Conservation (phyloP, 768 basidiomycete genomes). For the Zangia roseola region DNA sequence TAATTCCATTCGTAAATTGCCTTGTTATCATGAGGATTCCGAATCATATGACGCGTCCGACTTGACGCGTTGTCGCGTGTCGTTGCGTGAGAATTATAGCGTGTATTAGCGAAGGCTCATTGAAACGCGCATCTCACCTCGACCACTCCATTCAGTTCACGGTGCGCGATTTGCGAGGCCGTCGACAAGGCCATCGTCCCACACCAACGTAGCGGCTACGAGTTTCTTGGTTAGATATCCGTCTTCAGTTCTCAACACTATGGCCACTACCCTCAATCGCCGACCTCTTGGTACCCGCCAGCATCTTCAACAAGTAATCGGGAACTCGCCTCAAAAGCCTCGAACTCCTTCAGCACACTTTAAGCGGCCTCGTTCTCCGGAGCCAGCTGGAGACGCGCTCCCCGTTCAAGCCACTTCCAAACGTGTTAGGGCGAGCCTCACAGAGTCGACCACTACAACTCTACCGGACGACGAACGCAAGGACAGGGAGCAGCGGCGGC, state of each 20-base stretch:
- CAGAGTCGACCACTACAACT: constrained; percentile 20
- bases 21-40: not conserved
- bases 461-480: constrained; percentile 39
- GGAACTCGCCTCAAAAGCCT: constrained; percentile 36
- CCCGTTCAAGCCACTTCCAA: constrained; percentile 35
- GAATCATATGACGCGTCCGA: constrained; percentile 25
- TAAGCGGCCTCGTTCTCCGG: constrained; percentile 55
- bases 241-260: constrained; percentile 14
- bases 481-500: constrained; percentile 46
- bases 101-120: constrained; percentile 11
- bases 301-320: constrained; percentile 35
- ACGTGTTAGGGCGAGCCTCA: constrained; percentile 40
- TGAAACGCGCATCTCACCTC: constrained; percentile 5
- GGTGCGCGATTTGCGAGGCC: not conserved
- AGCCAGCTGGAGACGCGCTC: constrained; percentile 36
- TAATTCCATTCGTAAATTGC: not conserved
- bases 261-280: constrained; percentile 47
- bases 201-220: not conserved
- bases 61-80: constrained; percentile 15
- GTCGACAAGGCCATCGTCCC: not conserved
- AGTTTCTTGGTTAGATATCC: constrained; percentile 5
- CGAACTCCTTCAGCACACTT: constrained; percentile 32
- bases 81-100: constrained; percentile 24
- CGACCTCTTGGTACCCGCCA: constrained; percentile 47
- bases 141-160: not conserved